Percentiles rank a stretch among this genome's conserved stretches.
phyloP scores from a whole-genome alignment of 345 rosid species.

The Arabis hirsuta region DNA sequence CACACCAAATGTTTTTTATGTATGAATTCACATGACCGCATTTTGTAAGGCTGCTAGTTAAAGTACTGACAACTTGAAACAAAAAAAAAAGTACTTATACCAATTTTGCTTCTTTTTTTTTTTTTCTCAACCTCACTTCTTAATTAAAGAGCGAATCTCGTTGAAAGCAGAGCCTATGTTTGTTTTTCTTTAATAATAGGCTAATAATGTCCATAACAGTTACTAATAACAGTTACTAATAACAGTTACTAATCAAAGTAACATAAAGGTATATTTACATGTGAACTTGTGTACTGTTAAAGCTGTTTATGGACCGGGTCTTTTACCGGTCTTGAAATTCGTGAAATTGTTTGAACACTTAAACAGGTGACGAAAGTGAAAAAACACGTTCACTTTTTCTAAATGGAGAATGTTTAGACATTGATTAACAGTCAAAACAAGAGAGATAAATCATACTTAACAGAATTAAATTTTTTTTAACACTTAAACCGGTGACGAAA shows the following conservation, averaged over 20 bases:
- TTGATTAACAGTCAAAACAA: not conserved
- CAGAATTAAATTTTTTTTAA: slow-evolving; percentile 18
- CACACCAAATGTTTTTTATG: not conserved
- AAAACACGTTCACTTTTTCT: too few relatives aligned
- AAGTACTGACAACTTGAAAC: slow-evolving; percentile 10
- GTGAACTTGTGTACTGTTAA: slow-evolving; percentile 43
- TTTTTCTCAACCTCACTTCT: slow-evolving; percentile 30
- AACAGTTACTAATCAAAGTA: slow-evolving; percentile 42
- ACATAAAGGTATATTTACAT: slow-evolving; percentile 30
- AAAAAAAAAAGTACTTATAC: not conserved
- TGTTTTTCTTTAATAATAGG: slow-evolving; percentile 29
- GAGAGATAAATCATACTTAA: not conserved
- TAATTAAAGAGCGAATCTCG: slow-evolving; percentile 20
- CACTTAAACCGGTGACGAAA: slow-evolving; percentile 16
- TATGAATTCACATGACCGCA: slow-evolving; percentile 24
- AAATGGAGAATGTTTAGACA: not conserved
- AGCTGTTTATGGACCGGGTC: slow-evolving; percentile 40
- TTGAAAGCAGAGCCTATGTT: slow-evolving; percentile 38
- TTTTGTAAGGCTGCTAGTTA: slow-evolving; percentile 29
- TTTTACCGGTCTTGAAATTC: slow-evolving; percentile 35
- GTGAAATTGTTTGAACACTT: slow-evolving; percentile 27
- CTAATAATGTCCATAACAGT: slow-evolving; percentile 37
- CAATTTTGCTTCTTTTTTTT: not conserved
- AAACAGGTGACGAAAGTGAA: not conserved
- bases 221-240: too few relatives aligned